Evolutionary conservation across 148 eudicot genomes (phyloP).

Genomic region (Oxyria digyna): DNA sequence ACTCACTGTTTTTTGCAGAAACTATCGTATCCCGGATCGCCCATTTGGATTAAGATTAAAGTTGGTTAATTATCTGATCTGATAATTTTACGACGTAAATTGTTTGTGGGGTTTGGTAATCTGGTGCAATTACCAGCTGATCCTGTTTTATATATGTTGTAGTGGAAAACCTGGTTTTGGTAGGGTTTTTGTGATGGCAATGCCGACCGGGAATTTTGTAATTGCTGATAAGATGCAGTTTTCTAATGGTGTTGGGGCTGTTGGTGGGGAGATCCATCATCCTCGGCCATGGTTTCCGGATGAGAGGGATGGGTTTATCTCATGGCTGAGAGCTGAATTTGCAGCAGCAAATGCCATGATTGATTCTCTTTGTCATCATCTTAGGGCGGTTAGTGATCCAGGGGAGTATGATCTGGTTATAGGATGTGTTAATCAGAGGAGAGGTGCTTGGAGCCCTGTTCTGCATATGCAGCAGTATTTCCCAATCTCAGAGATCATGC

Average conservation of each 20-base stretch:
- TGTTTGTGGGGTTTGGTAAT: neutral
- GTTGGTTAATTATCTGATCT: neutral
- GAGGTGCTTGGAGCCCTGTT: constrained; percentile 46
- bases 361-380: constrained; percentile 13
- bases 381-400: constrained; percentile 16
- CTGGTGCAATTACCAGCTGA: neutral
- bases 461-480: constrained; percentile 55
- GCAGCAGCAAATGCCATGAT: constrained; percentile 16
- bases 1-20: no score
- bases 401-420: constrained; percentile 18
- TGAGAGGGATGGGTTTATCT: constrained; percentile 14
- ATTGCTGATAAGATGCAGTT: constrained; percentile 16
- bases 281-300: constrained; percentile 15
- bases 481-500: constrained; percentile 31
- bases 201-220: constrained; percentile 16
- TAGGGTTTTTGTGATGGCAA: constrained; percentile 11
- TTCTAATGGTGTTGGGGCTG: constrained; percentile 10
- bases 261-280: constrained; percentile 10
- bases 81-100: neutral
- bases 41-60: neutral
- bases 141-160: constrained; percentile 9
- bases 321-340: constrained; percentile 14
- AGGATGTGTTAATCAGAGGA: constrained; percentile 37
- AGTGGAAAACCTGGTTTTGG: constrained; percentile 5
- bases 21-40: neutral